These are phyloP conservation scores for Vicia sativa DNA, from an alignment of 306 rosid genomes.

Conservation along the genomic window DNA sequence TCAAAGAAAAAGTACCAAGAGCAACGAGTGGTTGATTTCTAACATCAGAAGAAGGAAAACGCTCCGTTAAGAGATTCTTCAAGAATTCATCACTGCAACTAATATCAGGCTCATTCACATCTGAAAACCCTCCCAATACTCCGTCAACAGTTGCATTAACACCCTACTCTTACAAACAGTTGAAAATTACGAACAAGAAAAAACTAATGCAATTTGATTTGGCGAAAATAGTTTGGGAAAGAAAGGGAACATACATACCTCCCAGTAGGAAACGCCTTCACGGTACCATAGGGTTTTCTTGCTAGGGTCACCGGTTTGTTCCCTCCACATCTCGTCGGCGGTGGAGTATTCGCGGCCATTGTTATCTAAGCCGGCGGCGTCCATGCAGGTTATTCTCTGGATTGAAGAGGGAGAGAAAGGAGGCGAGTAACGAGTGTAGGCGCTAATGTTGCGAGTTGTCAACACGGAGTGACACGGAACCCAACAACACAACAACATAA, in stretches of 20 bases:
- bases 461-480: not conserved
- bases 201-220: not conserved
- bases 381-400: constrained; percentile 47
- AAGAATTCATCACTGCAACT: constrained; percentile 78
- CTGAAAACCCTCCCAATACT: constrained; percentile 82
- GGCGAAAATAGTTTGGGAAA: not conserved
- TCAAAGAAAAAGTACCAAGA: constrained; percentile 57
- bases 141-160: constrained; percentile 90
- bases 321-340: constrained; percentile 91
- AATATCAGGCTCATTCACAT: constrained; percentile 71
- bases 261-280: constrained; percentile 89
- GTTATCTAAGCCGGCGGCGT: constrained; percentile 67
- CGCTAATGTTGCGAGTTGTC: not conserved
- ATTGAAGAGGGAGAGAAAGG: constrained; percentile 2
- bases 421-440: not conserved
- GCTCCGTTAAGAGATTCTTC: constrained; percentile 60
- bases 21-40: constrained; percentile 63
- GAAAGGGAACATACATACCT: constrained; percentile 56
- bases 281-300: constrained; percentile 80
- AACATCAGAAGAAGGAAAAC: constrained; percentile 46
- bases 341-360: constrained; percentile 69
- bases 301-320: constrained; percentile 66
- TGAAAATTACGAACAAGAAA: not conserved
- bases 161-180: constrained; percentile 50
- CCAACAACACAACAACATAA: constrained; percentile 17